Evolutionary conservation across 2,329 filamentous ascomycete species (phyloP), one percentile per base, ranked within the genome.

Genomic region (Alternaria longipes): DNA sequence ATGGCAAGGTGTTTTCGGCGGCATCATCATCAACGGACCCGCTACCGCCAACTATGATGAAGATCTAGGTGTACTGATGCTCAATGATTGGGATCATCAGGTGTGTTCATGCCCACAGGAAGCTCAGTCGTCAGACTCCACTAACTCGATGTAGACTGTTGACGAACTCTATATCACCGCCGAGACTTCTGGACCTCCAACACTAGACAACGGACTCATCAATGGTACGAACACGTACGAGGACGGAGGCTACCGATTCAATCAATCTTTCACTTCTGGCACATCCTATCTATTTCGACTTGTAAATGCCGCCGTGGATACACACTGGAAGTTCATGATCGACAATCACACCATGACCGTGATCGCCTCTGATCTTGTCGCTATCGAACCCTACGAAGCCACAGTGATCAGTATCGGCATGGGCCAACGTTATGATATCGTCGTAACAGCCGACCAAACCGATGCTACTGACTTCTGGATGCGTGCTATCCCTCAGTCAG

Each of bases 31-130:
- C 54, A 73, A 82, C 42, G 80, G 80, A 3, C 80, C 81, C 30
- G 70, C 76, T 0, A 74, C 77, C 22, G 70, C 70, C 7, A 60
- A 80, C 22, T 83, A 81, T 59, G 81, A 83, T 38, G 72, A 74
- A n/a, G 81, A 83, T 64, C 64, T 81, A 16, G 81, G 81, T 0
- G 79, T 79, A 46, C 68, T 82, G 8, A 69, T 81, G 28, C 63
- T 83, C 8, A 77, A 76, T 8, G 82, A 83, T 58, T 83, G 81
- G 81, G 76, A 72, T 53, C 81, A 82, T 63, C 64, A 73, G 45
- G 54, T 56, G 12, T 36, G 14, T 4, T 36, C 30, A 5, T 3
- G 28, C 20, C 11, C n/a, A 16, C 3, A 2, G 1, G 3, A 11
- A 30, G 2, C 7, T 32, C 16, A 22, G 5, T 14, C 7, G 16